phyloP scores from a whole-genome alignment of 352 stramenopile species.

The Pythium scleroteichum region DNA sequence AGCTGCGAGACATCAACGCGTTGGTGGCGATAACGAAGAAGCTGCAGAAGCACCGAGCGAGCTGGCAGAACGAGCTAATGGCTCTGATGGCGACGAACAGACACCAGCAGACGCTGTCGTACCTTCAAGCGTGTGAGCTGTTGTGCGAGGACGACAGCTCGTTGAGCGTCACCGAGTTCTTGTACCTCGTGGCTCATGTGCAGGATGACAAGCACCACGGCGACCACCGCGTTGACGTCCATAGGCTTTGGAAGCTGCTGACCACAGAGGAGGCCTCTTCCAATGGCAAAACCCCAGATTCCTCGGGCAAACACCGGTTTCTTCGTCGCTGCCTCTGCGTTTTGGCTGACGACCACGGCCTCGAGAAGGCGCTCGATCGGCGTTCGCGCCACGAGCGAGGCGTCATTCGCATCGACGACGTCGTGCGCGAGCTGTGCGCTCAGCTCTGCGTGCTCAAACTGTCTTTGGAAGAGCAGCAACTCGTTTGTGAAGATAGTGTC shows the following conservation, averaged over 20 bases:
- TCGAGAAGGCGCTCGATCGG: constrained; percentile 9
- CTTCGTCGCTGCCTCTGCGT: constrained; percentile 14
- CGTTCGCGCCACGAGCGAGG: constrained; percentile 14
- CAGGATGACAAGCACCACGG: constrained; percentile 18
- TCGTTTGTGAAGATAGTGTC: not conserved
- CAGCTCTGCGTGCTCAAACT: constrained; percentile 14
- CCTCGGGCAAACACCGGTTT: not conserved
- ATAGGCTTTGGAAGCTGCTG: constrained; percentile 36
- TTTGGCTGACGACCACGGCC: constrained; percentile 10
- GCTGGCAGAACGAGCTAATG: constrained; percentile 23
- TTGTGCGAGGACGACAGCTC: not conserved
- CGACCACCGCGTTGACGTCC: constrained; percentile 26
- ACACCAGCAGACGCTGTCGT: constrained; percentile 19
- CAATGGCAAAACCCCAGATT: not conserved
- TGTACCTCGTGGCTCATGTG: constrained; percentile 42
- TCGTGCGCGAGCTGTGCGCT: not conserved
- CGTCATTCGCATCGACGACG: constrained; percentile 11
- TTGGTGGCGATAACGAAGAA: constrained; percentile 27
- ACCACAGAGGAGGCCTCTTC: not conserved
- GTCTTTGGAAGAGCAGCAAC: not conserved
- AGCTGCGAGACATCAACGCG: constrained; percentile 27
- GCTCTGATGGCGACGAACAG: constrained; percentile 18
- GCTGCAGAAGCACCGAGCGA: constrained; percentile 18
- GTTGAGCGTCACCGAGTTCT: constrained; percentile 29
- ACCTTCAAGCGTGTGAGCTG: constrained; percentile 12